Evolutionary conservation across 768 basidiomycete species (phyloP), one percentile per base, ranked within the genome.

Genomic region (Kockovaella imperatae): DNA sequence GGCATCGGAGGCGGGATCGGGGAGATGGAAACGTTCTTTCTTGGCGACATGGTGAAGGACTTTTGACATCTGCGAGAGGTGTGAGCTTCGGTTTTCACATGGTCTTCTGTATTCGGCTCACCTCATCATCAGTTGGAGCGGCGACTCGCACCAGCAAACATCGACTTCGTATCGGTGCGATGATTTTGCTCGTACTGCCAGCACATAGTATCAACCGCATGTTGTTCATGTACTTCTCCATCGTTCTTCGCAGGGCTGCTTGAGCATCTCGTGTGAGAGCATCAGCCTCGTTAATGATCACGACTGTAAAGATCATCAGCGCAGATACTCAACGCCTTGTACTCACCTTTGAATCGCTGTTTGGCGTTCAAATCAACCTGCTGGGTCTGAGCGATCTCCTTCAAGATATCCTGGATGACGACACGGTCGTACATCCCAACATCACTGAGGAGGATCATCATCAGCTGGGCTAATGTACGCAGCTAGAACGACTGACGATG

Each of bases 211-310:
- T 93, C 62, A 99, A 83, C 24, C 93, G 82, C 80, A 99, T 80
- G 69, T 96, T 99, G 34, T 83, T 82, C 86, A 95, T 96, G 75
- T 93, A 97, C 72, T 96, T 97, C 69, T 99, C 93, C 93, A 97
- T 99, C 8, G 93, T 99, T 49, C 93, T 78, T 62, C 93, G 83
- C 28, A 99, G 78, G 6, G 93, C 93, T 0, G 93, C 90, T 75
- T 99, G 93, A 1, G 93, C 93, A 73, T 99, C 93, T 45, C 93
- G 83, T 10, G 87, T 83, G 34, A 99, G 78, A 0, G 87, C 83
- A 69, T 99, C 93, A 1, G 93, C 93, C 73, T 96, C 93, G 59
- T 97, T 96, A 64, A 99, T 95, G 49, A 99, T 78, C 42, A 99
- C 91, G n/a, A 91, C 93, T 96, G 56, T 5, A 38, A 18, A 18